Evolutionary conservation across 2,329 filamentous ascomycete species (phyloP), one percentile per base, ranked within the genome.

Genomic region (Penicillium sumatraense): DNA sequence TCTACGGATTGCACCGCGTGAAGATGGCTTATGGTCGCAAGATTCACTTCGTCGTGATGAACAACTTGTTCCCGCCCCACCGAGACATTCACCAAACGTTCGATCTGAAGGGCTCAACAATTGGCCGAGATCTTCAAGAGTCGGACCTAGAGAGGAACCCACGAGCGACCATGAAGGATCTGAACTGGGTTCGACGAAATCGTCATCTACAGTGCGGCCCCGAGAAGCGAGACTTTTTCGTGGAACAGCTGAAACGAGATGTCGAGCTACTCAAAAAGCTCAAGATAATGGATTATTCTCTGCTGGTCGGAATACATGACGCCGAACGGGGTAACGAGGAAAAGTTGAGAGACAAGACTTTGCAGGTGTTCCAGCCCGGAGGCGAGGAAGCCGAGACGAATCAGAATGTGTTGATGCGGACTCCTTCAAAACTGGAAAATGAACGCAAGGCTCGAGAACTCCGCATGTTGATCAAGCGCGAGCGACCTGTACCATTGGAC

Each of bases 21-120:
- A 99, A 99, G 83, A 96, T 97, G 81, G 92, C 93, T 0, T 98
- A 96, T 72, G 95, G 95, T 59, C 89, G 93, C 71, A 99, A 99
- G 79, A 97, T 98, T 52, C 95, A 99, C 75, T 99, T 99, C 67
- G 95, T 99, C 57, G 93, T 99, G 71, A 99, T 99, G 95, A 99
- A 99, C 81, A 99, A 99, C 74, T 84, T 99, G 14, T 99, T 99
- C 70, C 95, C 95, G 11, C 93, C 95, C 6, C 95, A 99, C 77
- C 86, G 93, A 64, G 95, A 99, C 73, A 98, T 99, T 57, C 95
- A 99, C 77, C 87, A 91, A 69, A 99, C 93, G 3, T 99, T 96
- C 69, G 95, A 99, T 73, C 76, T 99, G 64, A 99, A 99, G 77
- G 95, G 95, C 8, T 98, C 95, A 6, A 98, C 93, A 0, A 86